Conservation (phyloP, 441 rosid genomes). For the Populus hybrid region DNA sequence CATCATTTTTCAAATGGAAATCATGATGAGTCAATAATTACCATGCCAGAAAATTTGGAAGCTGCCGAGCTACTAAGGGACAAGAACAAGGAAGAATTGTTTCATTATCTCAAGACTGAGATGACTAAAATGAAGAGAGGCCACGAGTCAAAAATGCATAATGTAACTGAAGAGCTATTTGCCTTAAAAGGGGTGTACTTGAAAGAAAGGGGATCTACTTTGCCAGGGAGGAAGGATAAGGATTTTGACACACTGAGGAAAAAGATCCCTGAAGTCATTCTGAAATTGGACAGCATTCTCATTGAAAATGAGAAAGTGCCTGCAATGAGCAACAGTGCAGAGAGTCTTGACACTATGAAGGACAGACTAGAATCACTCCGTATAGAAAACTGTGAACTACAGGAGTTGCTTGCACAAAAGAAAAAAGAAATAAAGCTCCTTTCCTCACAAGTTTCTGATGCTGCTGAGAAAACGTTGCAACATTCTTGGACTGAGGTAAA, state of each 20-base stretch:
- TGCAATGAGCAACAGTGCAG: constrained; percentile 33
- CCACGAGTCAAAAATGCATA: constrained; percentile 57
- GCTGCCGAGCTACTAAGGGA: constrained; percentile 39
- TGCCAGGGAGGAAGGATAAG: constrained; percentile 59
- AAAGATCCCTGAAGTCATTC: constrained; percentile 65
- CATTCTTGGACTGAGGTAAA: constrained; percentile 43
- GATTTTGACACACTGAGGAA: constrained; percentile 69
- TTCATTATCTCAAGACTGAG: constrained; percentile 56
- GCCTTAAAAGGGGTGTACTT: constrained; percentile 57
- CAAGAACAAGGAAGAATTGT: constrained; percentile 45
- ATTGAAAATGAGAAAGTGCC: constrained; percentile 48
- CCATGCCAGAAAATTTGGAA: constrained; percentile 53
- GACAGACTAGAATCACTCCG: constrained; percentile 48
- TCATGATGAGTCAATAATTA: constrained; percentile 48
- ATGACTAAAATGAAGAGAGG: constrained; percentile 83
- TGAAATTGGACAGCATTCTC: constrained; percentile 57
- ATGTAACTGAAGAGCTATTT: constrained; percentile 64
- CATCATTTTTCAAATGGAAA: constrained; percentile 60
- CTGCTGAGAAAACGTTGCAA: constrained; percentile 40
- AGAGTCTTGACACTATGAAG: constrained; percentile 42
- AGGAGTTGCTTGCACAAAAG: constrained; percentile 42
- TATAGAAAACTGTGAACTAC: constrained; percentile 51
- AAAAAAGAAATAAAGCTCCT: constrained; percentile 42
- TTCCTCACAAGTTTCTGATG: constrained; percentile 46
- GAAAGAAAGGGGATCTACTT: constrained; percentile 53